Evolutionary conservation across 768 basidiomycete species (phyloP).

Genomic region (Xerocomellus amylosporus): DNA sequence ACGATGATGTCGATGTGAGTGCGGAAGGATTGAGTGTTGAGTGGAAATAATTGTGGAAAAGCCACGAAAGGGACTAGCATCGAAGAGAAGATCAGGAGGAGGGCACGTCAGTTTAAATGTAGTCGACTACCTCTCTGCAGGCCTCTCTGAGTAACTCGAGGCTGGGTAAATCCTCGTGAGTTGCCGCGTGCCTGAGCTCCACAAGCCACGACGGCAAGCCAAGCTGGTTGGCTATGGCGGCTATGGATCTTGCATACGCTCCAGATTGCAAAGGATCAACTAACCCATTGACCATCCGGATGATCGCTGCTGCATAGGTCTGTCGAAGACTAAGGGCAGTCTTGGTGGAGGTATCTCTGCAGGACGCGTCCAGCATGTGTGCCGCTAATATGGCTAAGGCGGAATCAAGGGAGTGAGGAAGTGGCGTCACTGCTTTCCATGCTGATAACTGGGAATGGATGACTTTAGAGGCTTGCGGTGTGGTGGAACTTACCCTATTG

Average conservation of each 20-base stretch:
- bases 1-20: slow-evolving; percentile 29
- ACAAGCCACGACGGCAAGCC: slow-evolving; percentile 88
- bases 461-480: slow-evolving; percentile 1
- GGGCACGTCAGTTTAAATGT: slow-evolving; percentile 1
- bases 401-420: slow-evolving; percentile 83
- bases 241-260: slow-evolving; percentile 86
- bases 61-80: slow-evolving; percentile 74
- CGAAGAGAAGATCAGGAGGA: slow-evolving; percentile 7
- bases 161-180: slow-evolving; percentile 92
- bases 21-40: slow-evolving; percentile 64
- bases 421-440: slow-evolving; percentile 68
- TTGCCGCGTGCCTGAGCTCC: slow-evolving; percentile 90
- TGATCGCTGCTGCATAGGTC: slow-evolving; percentile 75
- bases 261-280: slow-evolving; percentile 93
- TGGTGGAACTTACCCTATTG: slow-evolving; percentile 50
- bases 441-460: slow-evolving; percentile 60
- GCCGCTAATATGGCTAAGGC: slow-evolving; percentile 60
- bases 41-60: slow-evolving; percentile 80
- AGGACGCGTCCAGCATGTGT: slow-evolving; percentile 51
- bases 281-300: slow-evolving; percentile 90
- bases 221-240: slow-evolving; percentile 81
- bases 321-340: slow-evolving; percentile 61
- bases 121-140: slow-evolving; percentile 55
- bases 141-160: slow-evolving; percentile 77
- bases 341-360: slow-evolving; percentile 15